Evolutionary conservation across 148 eudicot genomes (phyloP).

Genomic region (Fagopyrum homotropicum): DNA sequence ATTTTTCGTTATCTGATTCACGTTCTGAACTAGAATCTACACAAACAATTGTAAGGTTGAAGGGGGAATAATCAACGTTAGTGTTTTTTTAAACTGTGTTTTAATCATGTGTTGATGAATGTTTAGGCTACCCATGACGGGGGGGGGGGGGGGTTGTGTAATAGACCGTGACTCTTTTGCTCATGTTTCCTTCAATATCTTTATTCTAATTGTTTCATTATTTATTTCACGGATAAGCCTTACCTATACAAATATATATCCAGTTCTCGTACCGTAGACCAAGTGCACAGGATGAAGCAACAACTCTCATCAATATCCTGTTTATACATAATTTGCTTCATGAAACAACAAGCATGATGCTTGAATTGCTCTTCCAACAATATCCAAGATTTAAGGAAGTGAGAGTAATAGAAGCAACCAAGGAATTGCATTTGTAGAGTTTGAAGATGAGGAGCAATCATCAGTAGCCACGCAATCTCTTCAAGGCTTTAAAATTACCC

Average conservation of each 20-base stretch:
- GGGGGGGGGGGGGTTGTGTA: too few species aligned
- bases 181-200: not conserved
- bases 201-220: not conserved
- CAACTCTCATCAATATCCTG: conserved; percentile 66
- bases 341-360: conserved; percentile 70
- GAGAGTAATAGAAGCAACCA: conserved; percentile 86
- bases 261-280: conserved; percentile 60
- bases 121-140: too few species aligned
- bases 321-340: conserved; percentile 73
- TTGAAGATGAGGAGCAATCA: conserved; percentile 68
- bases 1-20: too few species aligned
- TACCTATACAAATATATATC: not conserved
- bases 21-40: too few species aligned
- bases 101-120: too few species aligned
- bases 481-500: conserved; percentile 78
- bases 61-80: too few species aligned
- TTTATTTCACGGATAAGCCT: not conserved
- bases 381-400: conserved; percentile 95
- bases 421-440: conserved; percentile 93
- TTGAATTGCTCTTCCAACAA: conserved; percentile 70
- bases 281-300: conserved; percentile 42
- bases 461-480: conserved; percentile 84
- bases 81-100: too few species aligned
- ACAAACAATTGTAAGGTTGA: too few species aligned
- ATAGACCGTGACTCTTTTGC: too few species aligned